A percentile compares a stretch with the other conserved stretches of the same genome.
Evolutionary conservation across 164 flowering plant species (phyloP).

Genomic region (Amborella trichopoda): DNA sequence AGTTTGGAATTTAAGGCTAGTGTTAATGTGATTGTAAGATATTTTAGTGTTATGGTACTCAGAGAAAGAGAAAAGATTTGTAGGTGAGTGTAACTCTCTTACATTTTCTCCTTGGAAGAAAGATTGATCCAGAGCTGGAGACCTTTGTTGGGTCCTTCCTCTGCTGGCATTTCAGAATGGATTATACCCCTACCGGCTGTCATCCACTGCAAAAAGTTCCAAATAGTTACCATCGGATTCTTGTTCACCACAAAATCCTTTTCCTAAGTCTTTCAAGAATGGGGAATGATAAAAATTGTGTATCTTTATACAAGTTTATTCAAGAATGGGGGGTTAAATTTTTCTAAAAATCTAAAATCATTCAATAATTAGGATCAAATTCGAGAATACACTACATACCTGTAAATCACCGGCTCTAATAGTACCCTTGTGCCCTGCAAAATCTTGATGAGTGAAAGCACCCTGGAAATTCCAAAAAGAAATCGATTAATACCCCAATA

Average conservation of each 20-base stretch:
- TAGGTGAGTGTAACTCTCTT: conserved; percentile 7
- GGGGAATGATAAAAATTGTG: too few relatives aligned
- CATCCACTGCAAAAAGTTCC: conserved; percentile 53
- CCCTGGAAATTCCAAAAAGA: conserved; percentile 26
- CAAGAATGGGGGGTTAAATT: too few relatives aligned
- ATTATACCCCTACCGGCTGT: conserved; percentile 90
- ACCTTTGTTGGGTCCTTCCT: conserved; percentile 58
- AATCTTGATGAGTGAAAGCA: conserved; percentile 65
- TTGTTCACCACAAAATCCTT: too few relatives aligned
- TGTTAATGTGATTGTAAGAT: neutral
- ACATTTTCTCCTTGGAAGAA: conserved; percentile 73
- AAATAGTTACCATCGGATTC: too few relatives aligned
- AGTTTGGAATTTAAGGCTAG: neutral
- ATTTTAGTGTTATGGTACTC: neutral
- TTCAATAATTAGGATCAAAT: too few relatives aligned
- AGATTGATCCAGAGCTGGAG: conserved; percentile 88
- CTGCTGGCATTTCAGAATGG: conserved; percentile 86
- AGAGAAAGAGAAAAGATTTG: neutral
- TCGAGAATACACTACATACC: too few relatives aligned
- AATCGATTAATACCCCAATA: too few relatives aligned
- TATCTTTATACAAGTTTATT: too few relatives aligned
- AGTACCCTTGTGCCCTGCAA: conserved; percentile 71
- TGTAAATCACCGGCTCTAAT: conserved; percentile 49
- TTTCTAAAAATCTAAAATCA: too few relatives aligned
- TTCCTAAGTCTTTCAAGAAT: too few relatives aligned